Conservation (phyloP, 2,329 filamentous ascomycete genomes). For the Grosmannia penicillata region DNA sequence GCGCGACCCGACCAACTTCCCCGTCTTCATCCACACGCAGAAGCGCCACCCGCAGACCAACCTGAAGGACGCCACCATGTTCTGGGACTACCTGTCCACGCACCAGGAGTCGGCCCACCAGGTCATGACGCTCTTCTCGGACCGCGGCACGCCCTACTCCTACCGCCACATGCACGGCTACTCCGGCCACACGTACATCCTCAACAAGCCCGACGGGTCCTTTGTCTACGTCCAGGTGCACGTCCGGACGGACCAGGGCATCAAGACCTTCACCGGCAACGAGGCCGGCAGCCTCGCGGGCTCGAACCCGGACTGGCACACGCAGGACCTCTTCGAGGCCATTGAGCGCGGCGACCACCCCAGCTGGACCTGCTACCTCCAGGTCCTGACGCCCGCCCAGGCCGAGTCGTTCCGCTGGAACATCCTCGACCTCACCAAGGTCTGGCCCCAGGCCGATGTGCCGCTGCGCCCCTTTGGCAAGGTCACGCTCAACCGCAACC, state of each 20-base stretch:
- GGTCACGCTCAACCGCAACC: slow-evolving; percentile 50
- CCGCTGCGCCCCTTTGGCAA: slow-evolving; percentile 46
- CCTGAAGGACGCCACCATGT: slow-evolving; percentile 51
- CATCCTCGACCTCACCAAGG: slow-evolving; percentile 55
- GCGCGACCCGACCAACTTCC: slow-evolving; percentile 60
- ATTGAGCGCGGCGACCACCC: slow-evolving; percentile 47
- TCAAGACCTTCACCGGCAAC: slow-evolving; percentile 41
- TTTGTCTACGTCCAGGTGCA: slow-evolving; percentile 55
- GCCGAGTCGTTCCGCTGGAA: slow-evolving; percentile 47
- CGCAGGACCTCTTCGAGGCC: slow-evolving; percentile 48
- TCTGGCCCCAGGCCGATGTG: slow-evolving; percentile 50
- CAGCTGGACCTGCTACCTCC: slow-evolving; percentile 49
- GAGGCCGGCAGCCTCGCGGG: slow-evolving; percentile 38
- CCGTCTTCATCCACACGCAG: slow-evolving; percentile 62
- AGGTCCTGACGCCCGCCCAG: slow-evolving; percentile 46
- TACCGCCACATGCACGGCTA: slow-evolving; percentile 56
- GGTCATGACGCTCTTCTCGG: slow-evolving; percentile 51
- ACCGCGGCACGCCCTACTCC: slow-evolving; percentile 50
- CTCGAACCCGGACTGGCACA: slow-evolving; percentile 47
- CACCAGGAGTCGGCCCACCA: slow-evolving; percentile 50
- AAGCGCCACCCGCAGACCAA: slow-evolving; percentile 62
- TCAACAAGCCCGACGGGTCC: slow-evolving; percentile 47
- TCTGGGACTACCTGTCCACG: slow-evolving; percentile 41
- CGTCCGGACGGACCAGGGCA: slow-evolving; percentile 47
- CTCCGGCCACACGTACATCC: slow-evolving; percentile 53